Conservation (phyloP, 176 grass and related monocot genomes). For the Oropetium thomaeum region DNA sequence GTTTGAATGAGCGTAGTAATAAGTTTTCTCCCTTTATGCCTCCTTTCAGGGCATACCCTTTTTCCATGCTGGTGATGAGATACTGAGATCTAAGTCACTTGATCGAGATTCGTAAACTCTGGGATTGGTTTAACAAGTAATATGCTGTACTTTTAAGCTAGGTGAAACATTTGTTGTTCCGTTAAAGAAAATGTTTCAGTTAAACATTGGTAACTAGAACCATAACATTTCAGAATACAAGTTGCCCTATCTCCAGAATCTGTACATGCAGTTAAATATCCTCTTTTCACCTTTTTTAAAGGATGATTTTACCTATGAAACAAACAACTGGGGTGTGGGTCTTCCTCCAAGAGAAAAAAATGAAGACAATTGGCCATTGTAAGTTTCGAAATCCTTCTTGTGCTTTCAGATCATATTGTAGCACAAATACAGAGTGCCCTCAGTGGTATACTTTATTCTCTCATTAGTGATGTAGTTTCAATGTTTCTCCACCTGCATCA, state of each 20-base stretch:
- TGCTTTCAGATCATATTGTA: background rate
- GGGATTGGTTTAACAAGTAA: conserved; percentile 99
- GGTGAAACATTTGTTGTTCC: conserved; percentile 12
- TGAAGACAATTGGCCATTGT: conserved; percentile 75
- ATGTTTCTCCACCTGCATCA: no score
- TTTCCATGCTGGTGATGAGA: conserved; percentile 95
- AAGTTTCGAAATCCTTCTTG: conserved; percentile 32
- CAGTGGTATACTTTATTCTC: background rate
- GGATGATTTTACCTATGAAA: conserved; percentile 87
- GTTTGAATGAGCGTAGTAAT: background rate
- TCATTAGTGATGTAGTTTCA: no score
- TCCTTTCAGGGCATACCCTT: conserved; percentile 86
- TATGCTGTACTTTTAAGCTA: conserved; percentile 8
- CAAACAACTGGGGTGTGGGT: conserved; percentile 95
- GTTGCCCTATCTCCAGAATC: background rate
- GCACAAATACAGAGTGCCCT: background rate
- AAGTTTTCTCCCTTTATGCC: background rate
- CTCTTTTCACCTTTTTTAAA: conserved; percentile 44
- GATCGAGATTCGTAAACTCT: conserved; percentile 97
- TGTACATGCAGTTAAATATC: conserved; percentile 17
- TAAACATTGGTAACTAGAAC: background rate
- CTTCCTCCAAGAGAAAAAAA: conserved; percentile 94
- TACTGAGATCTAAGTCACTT: conserved; percentile 88
- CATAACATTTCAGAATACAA: background rate
- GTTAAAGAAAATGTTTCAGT: background rate